Conservation (phyloP, 2,329 filamentous ascomycete species). For the Albophoma yamanashiensis region DNA sequence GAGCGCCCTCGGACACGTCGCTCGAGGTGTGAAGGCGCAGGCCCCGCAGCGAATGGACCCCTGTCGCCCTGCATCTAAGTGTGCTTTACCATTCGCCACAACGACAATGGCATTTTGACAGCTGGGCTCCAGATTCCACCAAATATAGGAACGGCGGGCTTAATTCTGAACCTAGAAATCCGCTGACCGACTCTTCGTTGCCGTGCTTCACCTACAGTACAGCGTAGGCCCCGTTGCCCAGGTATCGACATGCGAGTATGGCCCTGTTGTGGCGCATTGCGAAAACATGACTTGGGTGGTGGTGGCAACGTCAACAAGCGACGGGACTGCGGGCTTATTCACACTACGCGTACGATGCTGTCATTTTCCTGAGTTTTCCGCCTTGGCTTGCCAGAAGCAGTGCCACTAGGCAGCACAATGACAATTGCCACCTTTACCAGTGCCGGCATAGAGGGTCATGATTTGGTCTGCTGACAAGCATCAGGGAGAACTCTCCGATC, state of each 20-base stretch:
- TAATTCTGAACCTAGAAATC: not conserved
- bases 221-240: not conserved
- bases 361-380: too few species aligned
- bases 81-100: not conserved
- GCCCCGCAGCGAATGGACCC: not conserved
- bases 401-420: not conserved
- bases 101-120: not conserved
- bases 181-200: conserved; percentile 6
- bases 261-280: not conserved
- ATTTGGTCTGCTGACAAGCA: not conserved
- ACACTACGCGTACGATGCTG: too few species aligned
- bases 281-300: not conserved
- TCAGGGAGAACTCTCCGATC: not conserved
- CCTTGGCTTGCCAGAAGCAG: too few species aligned
- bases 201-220: not conserved
- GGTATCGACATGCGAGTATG: not conserved
- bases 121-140: not conserved
- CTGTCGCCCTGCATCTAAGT: not conserved
- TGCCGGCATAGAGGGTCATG: not conserved
- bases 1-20: conserved; percentile 5
- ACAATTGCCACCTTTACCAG: not conserved
- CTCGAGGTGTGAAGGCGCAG: not conserved
- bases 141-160: not conserved
- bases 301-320: not conserved
- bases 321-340: too few species aligned